These are phyloP conservation scores for Lentinus polychrous DNA, from an alignment of 1,284 basidiomycete genomes.

Conservation along the genomic window DNA sequence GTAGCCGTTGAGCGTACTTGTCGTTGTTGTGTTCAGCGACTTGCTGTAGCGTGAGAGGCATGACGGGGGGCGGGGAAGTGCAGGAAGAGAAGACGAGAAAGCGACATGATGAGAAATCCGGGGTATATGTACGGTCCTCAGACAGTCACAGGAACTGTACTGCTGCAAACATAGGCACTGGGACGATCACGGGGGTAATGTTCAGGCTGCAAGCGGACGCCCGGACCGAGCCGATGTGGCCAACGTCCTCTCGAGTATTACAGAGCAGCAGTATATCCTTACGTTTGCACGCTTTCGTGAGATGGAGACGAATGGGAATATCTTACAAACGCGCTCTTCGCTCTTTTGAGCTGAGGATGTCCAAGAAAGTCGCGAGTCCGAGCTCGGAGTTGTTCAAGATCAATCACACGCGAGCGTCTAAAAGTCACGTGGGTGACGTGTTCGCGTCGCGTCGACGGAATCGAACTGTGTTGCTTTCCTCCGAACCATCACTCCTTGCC, in stretches of 20 bases:
- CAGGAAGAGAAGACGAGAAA: constrained; percentile 1
- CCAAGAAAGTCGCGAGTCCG: too few relatives aligned
- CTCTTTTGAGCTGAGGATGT: too few relatives aligned
- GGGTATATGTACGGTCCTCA: background rate
- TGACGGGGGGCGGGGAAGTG: constrained; percentile 13
- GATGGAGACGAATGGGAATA: too few relatives aligned
- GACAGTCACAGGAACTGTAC: too few relatives aligned
- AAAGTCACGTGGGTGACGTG: constrained; percentile 11
- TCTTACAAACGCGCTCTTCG: too few relatives aligned
- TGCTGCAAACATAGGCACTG: too few relatives aligned
- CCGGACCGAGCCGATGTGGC: background rate
- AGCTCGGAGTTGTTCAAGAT: background rate
- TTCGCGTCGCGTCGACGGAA: constrained; percentile 12
- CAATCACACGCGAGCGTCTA: background rate
- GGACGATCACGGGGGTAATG: background rate
- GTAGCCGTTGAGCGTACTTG: constrained; percentile 28
- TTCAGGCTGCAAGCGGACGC: background rate
- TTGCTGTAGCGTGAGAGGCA: constrained; percentile 35
- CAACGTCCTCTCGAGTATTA: background rate
- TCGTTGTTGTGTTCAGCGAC: constrained; percentile 47
- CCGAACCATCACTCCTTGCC: constrained; percentile 11
- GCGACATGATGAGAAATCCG: background rate
- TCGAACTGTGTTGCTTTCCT: constrained; percentile 7
- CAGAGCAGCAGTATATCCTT: background rate
- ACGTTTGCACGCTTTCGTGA: too few relatives aligned